phyloP scores from a whole-genome alignment of 805 yeast genomes.

The Candida hungchunana region DNA sequence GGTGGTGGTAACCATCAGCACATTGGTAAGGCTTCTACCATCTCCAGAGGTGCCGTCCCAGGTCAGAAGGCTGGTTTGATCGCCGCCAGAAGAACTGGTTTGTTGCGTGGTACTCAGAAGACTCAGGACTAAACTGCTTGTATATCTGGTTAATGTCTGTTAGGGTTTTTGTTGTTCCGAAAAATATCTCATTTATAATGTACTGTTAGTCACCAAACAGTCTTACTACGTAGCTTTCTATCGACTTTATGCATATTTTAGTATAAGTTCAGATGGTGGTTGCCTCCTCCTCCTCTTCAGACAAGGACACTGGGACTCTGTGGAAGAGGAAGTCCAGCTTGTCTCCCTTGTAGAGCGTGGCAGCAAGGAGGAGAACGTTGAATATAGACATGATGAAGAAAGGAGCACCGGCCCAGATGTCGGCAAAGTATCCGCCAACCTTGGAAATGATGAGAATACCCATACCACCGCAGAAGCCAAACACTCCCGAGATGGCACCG shows the following conservation, averaged over 20 bases:
- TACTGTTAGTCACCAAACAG: slow-evolving; percentile 16
- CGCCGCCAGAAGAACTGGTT: slow-evolving; percentile 99
- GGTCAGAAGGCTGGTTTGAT: slow-evolving; percentile 99
- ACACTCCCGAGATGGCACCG: slow-evolving; percentile 69
- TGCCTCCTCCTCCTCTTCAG: slow-evolving; percentile 3
- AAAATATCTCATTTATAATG: slow-evolving; percentile 22
- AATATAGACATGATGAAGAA: slow-evolving; percentile 49
- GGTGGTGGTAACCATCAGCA: slow-evolving; percentile 99
- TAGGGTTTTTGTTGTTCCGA: slow-evolving; percentile 27
- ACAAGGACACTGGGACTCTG: not conserved
- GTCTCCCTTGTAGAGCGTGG: slow-evolving; percentile 20
- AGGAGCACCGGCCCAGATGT: slow-evolving; percentile 53
- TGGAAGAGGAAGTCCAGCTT: slow-evolving; percentile 16
- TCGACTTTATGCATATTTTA: not conserved
- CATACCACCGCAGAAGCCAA: slow-evolving; percentile 62
- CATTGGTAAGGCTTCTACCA: slow-evolving; percentile 99
- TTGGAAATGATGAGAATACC: slow-evolving; percentile 60
- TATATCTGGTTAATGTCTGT: slow-evolving; percentile 22
- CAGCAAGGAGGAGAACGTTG: slow-evolving; percentile 26
- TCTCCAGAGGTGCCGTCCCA: slow-evolving; percentile 98
- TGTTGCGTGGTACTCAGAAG: slow-evolving; percentile 99
- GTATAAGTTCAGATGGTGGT: not conserved
- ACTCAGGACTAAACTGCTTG: slow-evolving; percentile 57
- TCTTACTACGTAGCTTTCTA: not conserved
- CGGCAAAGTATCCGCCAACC: slow-evolving; percentile 59